Base-by-base conservation (phyloP, 345 rosid genomes). In the Barbarea vulgaris region DNA sequence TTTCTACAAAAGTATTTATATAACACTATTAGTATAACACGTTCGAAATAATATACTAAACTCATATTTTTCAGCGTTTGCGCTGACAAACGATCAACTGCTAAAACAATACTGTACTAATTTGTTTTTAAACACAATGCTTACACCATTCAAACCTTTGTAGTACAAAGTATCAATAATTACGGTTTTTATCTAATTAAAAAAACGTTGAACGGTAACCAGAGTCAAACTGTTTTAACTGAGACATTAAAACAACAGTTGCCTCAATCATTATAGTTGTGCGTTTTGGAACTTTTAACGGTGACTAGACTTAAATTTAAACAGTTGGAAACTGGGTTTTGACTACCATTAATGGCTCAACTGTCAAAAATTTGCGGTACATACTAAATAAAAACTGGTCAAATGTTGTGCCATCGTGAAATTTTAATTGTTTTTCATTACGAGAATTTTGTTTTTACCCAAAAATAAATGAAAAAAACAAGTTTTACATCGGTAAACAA, bases 311-410 rank as follows among this genome's bases (percentile, higher is more conserved):
- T 48, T 64, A 7, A 46, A 27, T 25, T n/a, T 33, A 66, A 19
- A 67, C 17, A 67, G 71, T 51, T 52, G 34, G 55, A 28, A 53
- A 67, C 4, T 36, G 6, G 17, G 30, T 24, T 67, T 22, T 67
- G 72, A 68, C 62, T 53, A 68, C 28, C 62, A 53, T 53, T 68
- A 67, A 68, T 53, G 72, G 54, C 5, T 48, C 51, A 67, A 52
- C 61, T 52, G 51, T 37, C 19, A 14, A 61, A 61, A 11, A 13
- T 11, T 66, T 66, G 70, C 58, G 72, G 72, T 67, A 53, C 7
- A 53, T n/a, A 0, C 0, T 28, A 28, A 67, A 13, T 36, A 36
- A 36, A 3, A 10, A 34, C 34, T 9, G 3, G 61, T 52, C 50
- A 67, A 34, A 48, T 14, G 44, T 19, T 19, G 12, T 30, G 14